phyloP scores from a whole-genome alignment of 257 asterid genomes.

The Lantana camara region DNA sequence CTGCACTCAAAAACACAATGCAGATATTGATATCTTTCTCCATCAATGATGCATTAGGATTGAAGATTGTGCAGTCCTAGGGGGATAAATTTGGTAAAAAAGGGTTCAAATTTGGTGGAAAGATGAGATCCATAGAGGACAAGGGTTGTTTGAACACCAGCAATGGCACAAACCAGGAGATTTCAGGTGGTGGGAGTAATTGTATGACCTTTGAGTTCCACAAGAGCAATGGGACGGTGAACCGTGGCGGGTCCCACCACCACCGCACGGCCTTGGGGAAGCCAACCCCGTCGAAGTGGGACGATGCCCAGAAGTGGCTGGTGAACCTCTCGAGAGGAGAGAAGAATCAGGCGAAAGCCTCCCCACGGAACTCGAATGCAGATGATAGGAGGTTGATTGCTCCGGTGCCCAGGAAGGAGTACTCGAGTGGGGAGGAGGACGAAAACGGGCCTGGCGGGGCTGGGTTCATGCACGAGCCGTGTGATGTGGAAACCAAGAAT shows the following conservation, averaged over 20 bases:
- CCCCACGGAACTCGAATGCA: conserved; percentile 89
- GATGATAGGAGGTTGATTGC: conserved; percentile 83
- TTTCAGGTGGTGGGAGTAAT: conserved; percentile 34
- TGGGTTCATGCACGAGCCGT: conserved; percentile 32
- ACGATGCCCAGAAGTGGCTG: conserved; percentile 96
- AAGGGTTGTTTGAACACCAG: conserved; percentile 58
- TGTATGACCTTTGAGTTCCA: conserved; percentile 64
- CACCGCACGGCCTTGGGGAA: conserved; percentile 69
- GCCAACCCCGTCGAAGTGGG: conserved; percentile 96
- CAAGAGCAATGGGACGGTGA: conserved; percentile 40
- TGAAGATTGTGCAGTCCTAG: conserved; percentile 10
- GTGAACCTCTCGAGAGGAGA: conserved; percentile 83
- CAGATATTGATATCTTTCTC: conserved; percentile 38
- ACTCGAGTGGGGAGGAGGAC: conserved; percentile 57
- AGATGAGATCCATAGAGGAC: conserved; percentile 80
- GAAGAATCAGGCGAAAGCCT: conserved; percentile 50
- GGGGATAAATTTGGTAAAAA: background rate
- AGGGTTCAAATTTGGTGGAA: conserved; percentile 5
- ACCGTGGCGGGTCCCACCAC: conserved; percentile 55
- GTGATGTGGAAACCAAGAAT: conserved; percentile 64
- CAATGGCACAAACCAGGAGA: conserved; percentile 48
- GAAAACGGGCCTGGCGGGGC: conserved; percentile 28
- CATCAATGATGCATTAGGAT: conserved; percentile 9
- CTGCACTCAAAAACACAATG: conserved; percentile 25
- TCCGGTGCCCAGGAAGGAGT: conserved; percentile 55